Conservation (phyloP, 2,329 filamentous ascomycete species). For the Penicillium sp. region DNA sequence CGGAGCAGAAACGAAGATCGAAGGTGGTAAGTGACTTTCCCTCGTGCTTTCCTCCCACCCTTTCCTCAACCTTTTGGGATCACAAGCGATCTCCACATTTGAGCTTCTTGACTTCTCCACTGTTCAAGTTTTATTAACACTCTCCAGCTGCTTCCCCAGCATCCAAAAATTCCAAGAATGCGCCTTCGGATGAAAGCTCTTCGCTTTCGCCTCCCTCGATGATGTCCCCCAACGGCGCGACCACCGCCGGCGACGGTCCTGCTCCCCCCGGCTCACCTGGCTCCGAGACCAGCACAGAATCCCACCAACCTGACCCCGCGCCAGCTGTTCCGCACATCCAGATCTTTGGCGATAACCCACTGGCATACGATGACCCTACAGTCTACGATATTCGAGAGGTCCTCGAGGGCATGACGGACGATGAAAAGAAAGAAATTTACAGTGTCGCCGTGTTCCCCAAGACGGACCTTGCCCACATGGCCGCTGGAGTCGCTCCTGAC, state of each 20-base stretch:
- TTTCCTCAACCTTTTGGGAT: conserved; percentile 15
- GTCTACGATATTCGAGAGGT: conserved; percentile 87
- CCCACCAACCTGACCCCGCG: conserved; percentile 62
- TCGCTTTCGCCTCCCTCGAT: conserved; percentile 45
- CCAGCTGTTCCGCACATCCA: conserved; percentile 72
- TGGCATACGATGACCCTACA: conserved; percentile 87
- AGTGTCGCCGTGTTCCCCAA: conserved; percentile 82
- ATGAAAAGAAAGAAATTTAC: conserved; percentile 85
- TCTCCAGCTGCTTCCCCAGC: conserved; percentile 36
- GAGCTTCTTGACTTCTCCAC: conserved; percentile 8
- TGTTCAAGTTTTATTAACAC: conserved; percentile 14
- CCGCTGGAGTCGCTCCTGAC: conserved; percentile 86
- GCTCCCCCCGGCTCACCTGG: conserved; percentile 64
- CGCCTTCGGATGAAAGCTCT: conserved; percentile 39
- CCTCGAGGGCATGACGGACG: conserved; percentile 73
- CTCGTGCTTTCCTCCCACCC: conserved; percentile 8
- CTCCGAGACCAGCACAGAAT: conserved; percentile 60
- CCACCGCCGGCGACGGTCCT: conserved; percentile 59
- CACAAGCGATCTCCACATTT: conserved; percentile 14
- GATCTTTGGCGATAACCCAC: conserved; percentile 89
- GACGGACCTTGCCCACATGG: conserved; percentile 78
- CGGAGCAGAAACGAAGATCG: conserved; percentile 58
- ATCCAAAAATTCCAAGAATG: conserved; percentile 42
- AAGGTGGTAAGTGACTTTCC: conserved; percentile 51
- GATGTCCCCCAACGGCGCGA: conserved; percentile 44